Evolutionary conservation across 768 basidiomycete species (phyloP), one percentile per base, ranked within the genome.

Genomic region (Holtermanniella nyarrowii): DNA sequence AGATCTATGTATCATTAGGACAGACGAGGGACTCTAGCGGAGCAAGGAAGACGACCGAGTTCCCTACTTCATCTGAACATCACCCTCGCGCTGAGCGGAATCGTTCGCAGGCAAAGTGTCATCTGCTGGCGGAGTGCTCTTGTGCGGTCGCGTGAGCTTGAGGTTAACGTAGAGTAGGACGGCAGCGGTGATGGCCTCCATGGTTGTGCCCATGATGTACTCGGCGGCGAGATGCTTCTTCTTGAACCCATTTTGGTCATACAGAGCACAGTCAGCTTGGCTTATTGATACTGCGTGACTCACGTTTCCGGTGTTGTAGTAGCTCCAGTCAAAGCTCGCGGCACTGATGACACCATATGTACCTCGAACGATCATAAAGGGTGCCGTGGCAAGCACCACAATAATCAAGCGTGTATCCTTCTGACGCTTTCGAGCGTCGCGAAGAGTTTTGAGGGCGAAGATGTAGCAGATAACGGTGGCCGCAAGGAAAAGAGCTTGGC

Each of bases 201-300:
- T 51, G 5, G 50, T 51, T 12, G 50, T 42, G 3, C 50, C 50
- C 50, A 43, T 18, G 10, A 51, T 42, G 50, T 51, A 51, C 42
- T 51, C 50, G n/a, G 22, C 50, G 5, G 44, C 50, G 23, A 51
- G 24, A 27, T 51, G 23, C 3, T 42, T 42, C 5, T 25, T 26
- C 7, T 16, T 23, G 43, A 45, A 23, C 5, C 50, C 50, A 14
- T 51, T 13, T 10, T 11, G 21, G 7, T 26, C 50, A 22, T 51
- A 51, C 50, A 44, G 13, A 5, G 20, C 22, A 44, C 12, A 20
- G 18, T 44, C n/a, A 18, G n/a, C n/a, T n/a, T 18, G n/a, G 18
- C n/a, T 10, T 40, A 40, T 12, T 40, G 37, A 11, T n/a, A n/a
- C 37, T 12, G n/a, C 26, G 16, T 11, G 12, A 51, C 50, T 51